Base-by-base conservation (phyloP, 2,329 filamentous ascomycete species). In the Diaporthe capsici region DNA sequence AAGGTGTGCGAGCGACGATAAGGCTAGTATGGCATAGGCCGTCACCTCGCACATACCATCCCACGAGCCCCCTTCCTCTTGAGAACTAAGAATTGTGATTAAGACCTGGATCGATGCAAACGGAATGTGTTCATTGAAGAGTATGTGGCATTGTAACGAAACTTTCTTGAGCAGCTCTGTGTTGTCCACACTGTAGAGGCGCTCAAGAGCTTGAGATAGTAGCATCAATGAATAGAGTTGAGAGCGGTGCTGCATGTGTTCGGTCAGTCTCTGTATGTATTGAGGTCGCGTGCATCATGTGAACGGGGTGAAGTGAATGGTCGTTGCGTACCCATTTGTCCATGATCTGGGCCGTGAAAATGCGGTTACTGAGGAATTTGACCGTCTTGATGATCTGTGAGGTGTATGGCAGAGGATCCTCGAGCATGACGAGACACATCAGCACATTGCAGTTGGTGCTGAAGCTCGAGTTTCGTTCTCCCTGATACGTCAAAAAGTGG, bases 391-490 rank as follows among this genome's bases (percentile, higher is more conserved):
- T 47, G 4, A 65, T 65, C 39, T 65, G 60, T 6, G 60, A 25
- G 6, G 15, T 44, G 9, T 65, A 65, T 4, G 22, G 22, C 12
- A 31, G 5, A n/a, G 37, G 37, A 17, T 65, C n/a, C 1, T 65
- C n/a, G 2, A 47, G 39, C 37, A 47, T 44, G 5, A 5, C 3
- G 17, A 65, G 60, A 65, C 37, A 44, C 7, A 47, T 65, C 7
- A 65, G 60, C 4, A 65, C 60, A n/a, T 65, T 65, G n/a, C 60
- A 65, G n/a, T 65, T 65, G 5, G 60, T 31, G 2, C 60, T 65
- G 39, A 65, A 47, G 25, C 37, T 44, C 22, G 37, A 20, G 22
- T 65, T 65, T 12, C 60, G 8, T 10, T 65, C 60, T 15, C 22
- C 37, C 10, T 20, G 37, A 31, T 65, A 65, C 9, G 60, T 65